Percentiles rank a stretch among this genome's conserved stretches.
Evolutionary conservation across 2,329 filamentous ascomycete genomes (phyloP).

Genomic region (Penicillium sp.): DNA sequence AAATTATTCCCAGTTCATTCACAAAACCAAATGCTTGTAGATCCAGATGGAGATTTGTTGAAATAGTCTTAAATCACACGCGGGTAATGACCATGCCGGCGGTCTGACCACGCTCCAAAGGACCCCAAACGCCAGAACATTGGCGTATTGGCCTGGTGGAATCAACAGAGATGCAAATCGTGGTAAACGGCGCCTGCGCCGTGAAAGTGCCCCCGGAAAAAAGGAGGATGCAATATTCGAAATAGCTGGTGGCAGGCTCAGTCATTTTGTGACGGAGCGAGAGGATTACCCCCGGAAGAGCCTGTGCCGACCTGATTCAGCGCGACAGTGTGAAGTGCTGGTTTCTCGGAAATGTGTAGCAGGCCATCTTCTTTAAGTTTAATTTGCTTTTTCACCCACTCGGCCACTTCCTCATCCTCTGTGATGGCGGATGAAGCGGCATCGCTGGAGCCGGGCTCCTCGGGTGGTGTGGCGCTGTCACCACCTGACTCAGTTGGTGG

Average conservation of each 20-base stretch:
- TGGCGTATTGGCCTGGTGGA: not conserved
- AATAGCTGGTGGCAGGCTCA: slow-evolving; percentile 7
- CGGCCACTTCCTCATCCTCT: slow-evolving; percentile 77
- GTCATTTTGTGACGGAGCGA: slow-evolving; percentile 8
- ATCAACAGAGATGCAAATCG: not conserved
- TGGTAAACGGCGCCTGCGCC: slow-evolving; percentile 23
- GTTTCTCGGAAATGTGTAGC: slow-evolving; percentile 60
- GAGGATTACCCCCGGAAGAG: slow-evolving; percentile 34
- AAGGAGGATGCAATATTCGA: slow-evolving; percentile 9
- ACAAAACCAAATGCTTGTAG: slow-evolving; percentile 1
- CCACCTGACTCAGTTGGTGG: slow-evolving; percentile 69
- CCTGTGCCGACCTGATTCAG: slow-evolving; percentile 65
- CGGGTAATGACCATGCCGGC: not conserved
- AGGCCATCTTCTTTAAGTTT: slow-evolving; percentile 63
- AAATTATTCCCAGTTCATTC: not conserved
- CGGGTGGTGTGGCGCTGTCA: slow-evolving; percentile 39
- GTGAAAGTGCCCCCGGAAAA: slow-evolving; percentile 5
- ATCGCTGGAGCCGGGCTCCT: slow-evolving; percentile 28
- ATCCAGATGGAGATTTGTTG: not conserved
- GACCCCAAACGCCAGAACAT: not conserved
- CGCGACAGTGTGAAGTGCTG: slow-evolving; percentile 83
- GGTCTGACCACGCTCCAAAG: not conserved
- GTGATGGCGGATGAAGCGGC: slow-evolving; percentile 45
- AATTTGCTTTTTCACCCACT: slow-evolving; percentile 76
- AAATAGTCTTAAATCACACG: slow-evolving; percentile 1